Conservation (phyloP, 1,139 yeast species). For the Saccharomycopsis phalli region DNA sequence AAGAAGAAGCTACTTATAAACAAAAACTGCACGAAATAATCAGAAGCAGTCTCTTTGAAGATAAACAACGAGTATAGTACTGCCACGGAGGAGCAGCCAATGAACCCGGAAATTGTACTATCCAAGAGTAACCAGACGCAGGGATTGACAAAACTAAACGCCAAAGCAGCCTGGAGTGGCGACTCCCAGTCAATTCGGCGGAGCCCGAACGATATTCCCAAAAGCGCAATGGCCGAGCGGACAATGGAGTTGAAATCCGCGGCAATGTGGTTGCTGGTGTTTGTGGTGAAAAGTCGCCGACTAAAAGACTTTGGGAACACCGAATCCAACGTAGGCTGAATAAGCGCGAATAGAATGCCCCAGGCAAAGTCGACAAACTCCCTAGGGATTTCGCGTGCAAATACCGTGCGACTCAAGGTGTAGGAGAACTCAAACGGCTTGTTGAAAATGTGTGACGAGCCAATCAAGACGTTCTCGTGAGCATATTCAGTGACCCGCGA, state of each 20-base stretch:
- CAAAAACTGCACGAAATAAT: slow-evolving; percentile 27
- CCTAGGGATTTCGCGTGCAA: neutral
- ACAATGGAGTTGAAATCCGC: slow-evolving; percentile 35
- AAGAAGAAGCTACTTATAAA: slow-evolving; percentile 58
- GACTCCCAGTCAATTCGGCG: slow-evolving; percentile 76
- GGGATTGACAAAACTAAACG: slow-evolving; percentile 71
- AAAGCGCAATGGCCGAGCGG: slow-evolving; percentile 63
- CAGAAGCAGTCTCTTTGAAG: slow-evolving; percentile 24
- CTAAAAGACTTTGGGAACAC: slow-evolving; percentile 33
- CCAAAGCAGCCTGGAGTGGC: slow-evolving; percentile 62
- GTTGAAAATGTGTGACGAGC: slow-evolving; percentile 26
- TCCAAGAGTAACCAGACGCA: slow-evolving; percentile 77
- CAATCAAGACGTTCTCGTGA: slow-evolving; percentile 28
- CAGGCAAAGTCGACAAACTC: slow-evolving; percentile 36
- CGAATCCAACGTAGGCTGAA: slow-evolving; percentile 54
- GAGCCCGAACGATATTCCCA: slow-evolving; percentile 79
- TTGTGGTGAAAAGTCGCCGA: slow-evolving; percentile 15
- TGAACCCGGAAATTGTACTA: slow-evolving; percentile 59
- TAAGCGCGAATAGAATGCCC: slow-evolving; percentile 55
- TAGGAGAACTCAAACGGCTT: slow-evolving; percentile 26
- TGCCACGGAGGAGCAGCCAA: slow-evolving; percentile 39
- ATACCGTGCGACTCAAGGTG: slow-evolving; percentile 23
- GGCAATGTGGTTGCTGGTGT: slow-evolving; percentile 15
- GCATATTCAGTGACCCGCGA: slow-evolving; percentile 26
- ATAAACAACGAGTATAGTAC: slow-evolving; percentile 31